phyloP scores from a whole-genome alignment of 179 eudicot genomes.

The Vitellaria paradoxa region DNA sequence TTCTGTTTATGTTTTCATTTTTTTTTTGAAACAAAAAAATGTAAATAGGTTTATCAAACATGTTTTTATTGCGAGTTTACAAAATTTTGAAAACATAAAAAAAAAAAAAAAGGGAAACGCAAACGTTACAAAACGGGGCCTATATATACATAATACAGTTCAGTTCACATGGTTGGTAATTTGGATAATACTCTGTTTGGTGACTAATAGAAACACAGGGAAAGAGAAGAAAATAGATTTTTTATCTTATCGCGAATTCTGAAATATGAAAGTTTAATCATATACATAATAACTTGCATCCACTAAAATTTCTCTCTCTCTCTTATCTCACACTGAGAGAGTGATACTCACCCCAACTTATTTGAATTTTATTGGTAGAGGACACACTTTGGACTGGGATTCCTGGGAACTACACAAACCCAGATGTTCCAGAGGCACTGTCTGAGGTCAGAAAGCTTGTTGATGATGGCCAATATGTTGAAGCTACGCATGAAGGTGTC shows the following conservation, averaged over 20 bases:
- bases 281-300: not conserved
- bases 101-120: too few species aligned
- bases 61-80: too few species aligned
- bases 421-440: constrained; percentile 41
- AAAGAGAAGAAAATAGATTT: not conserved
- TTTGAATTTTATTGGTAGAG: constrained; percentile 33
- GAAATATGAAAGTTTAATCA: too few species aligned
- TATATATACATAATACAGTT: too few species aligned
- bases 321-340: not conserved
- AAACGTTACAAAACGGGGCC: too few species aligned
- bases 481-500: constrained; percentile 56
- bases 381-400: constrained; percentile 91
- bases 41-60: too few species aligned
- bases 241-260: not conserved
- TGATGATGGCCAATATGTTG: constrained; percentile 54
- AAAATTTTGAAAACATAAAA: too few species aligned
- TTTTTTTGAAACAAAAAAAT: too few species aligned
- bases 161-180: not conserved
- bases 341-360: not conserved
- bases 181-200: not conserved
- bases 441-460: constrained; percentile 65
- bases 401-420: constrained; percentile 63
- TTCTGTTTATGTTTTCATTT: too few species aligned
- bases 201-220: not conserved
- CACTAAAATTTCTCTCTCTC: not conserved